A percentile compares a stretch with the other conserved stretches of the same genome.
Conservation (phyloP, 306 rosid species). For the Vigna angularis region DNA sequence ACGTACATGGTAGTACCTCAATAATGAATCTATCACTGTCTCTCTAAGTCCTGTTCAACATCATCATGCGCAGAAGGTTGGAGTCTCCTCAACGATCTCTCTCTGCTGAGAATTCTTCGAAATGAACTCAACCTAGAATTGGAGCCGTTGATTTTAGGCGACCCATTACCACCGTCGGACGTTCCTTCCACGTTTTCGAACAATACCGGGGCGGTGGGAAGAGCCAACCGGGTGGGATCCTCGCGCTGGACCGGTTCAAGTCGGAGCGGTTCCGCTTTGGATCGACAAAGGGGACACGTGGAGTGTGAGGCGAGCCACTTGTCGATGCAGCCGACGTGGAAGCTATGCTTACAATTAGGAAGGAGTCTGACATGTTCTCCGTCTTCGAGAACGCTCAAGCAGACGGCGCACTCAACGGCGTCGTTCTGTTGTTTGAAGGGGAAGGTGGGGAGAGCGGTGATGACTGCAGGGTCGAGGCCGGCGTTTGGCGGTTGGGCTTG, state of each 20-base stretch:
- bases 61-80: constrained; percentile 45
- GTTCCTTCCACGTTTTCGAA: constrained; percentile 44
- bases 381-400: constrained; percentile 57
- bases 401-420: constrained; percentile 61
- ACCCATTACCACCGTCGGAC: constrained; percentile 37
- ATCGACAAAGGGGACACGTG: constrained; percentile 70
- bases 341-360: constrained; percentile 68
- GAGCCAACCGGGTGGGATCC: constrained; percentile 41
- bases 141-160: constrained; percentile 47
- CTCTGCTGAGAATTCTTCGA: constrained; percentile 60
- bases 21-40: constrained; percentile 41
- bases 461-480: constrained; percentile 58
- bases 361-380: constrained; percentile 56
- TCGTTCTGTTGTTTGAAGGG: constrained; percentile 28
- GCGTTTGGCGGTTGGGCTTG: constrained; percentile 42
- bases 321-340: constrained; percentile 67
- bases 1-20: background rate
- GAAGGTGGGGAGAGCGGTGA: constrained; percentile 57
- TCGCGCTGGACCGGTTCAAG: constrained; percentile 55
- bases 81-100: constrained; percentile 53
- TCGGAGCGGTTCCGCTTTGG: constrained; percentile 49
- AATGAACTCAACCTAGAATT: constrained; percentile 60
- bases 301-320: constrained; percentile 61
- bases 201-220: constrained; percentile 39
- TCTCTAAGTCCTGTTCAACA: constrained; percentile 60